Conservation (phyloP, 2,329 filamentous ascomycete genomes). For the Claviceps sp. region DNA sequence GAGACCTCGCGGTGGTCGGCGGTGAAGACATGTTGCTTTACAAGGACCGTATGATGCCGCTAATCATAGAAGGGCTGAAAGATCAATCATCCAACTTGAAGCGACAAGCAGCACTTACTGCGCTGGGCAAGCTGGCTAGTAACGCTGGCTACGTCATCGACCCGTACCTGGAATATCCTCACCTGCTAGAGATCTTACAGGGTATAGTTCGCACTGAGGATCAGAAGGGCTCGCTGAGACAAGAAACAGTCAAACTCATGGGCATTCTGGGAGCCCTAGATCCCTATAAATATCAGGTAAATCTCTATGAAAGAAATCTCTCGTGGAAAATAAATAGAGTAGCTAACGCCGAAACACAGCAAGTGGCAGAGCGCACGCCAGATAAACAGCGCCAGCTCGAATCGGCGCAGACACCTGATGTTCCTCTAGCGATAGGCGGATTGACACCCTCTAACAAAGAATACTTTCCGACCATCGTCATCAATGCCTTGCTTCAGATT, state of each 20-base stretch:
- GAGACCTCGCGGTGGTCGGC: constrained; percentile 85
- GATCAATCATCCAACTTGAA: constrained; percentile 86
- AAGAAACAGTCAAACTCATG: constrained; percentile 93
- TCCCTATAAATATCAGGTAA: constrained; percentile 80
- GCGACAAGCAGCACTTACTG: constrained; percentile 79
- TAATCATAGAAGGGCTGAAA: constrained; percentile 87
- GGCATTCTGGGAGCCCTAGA: constrained; percentile 90
- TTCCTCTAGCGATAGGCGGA: constrained; percentile 95
- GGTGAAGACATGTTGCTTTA: constrained; percentile 89
- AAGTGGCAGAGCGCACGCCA: constrained; percentile 79
- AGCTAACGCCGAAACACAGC: constrained; percentile 20
- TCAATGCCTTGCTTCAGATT: constrained; percentile 86
- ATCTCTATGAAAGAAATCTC: not conserved
- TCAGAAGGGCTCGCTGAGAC: constrained; percentile 69
- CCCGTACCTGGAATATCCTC: constrained; percentile 88
- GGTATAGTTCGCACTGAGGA: constrained; percentile 86
- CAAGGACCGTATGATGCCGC: constrained; percentile 83
- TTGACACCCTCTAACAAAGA: constrained; percentile 94
- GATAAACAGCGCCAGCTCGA: constrained; percentile 60
- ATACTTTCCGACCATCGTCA: constrained; percentile 95
- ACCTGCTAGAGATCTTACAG: constrained; percentile 83
- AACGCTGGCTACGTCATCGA: constrained; percentile 97
- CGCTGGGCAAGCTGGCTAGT: constrained; percentile 81
- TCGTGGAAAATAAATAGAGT: not conserved
- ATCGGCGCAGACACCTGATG: constrained; percentile 65